A percentile compares a stretch with the other conserved stretches of the same genome.
phyloP scores from a whole-genome alignment of 2,329 filamentous ascomycete species.

The Aureobasidium namibiae region DNA sequence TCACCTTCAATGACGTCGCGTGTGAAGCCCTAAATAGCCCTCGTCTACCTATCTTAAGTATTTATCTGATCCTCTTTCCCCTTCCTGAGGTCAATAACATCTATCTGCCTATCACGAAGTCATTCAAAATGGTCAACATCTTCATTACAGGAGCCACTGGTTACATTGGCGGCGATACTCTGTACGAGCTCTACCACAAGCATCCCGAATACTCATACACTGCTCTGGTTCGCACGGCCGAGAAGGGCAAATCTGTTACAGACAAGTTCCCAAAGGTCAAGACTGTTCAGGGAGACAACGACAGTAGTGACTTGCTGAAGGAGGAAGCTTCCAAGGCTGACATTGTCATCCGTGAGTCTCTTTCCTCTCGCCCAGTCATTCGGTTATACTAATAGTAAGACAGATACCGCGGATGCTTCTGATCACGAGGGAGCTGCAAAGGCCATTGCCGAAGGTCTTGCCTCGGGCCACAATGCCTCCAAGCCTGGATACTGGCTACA shows the following conservation, averaged over 20 bases:
- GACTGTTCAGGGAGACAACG: constrained; percentile 45
- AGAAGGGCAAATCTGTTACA: constrained; percentile 39
- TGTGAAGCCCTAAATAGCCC: not conserved
- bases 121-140: constrained; percentile 8
- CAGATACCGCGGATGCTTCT: constrained; percentile 35
- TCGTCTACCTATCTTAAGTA: too few relatives aligned
- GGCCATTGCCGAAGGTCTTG: constrained; percentile 45
- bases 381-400: not conserved
- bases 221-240: constrained; percentile 41
- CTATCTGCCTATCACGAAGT: not conserved
- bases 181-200: constrained; percentile 35
- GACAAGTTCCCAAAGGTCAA: constrained; percentile 39
- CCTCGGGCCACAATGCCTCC: constrained; percentile 31
- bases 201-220: constrained; percentile 44
- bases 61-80: not conserved
- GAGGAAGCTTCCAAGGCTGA: constrained; percentile 40
- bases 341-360: constrained; percentile 37
- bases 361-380: constrained; percentile 13
- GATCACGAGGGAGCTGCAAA: constrained; percentile 38
- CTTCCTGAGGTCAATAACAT: not conserved
- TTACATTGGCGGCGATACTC: constrained; percentile 38
- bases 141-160: constrained; percentile 25
- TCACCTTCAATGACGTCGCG: not conserved
- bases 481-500: constrained; percentile 37
- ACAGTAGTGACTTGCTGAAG: constrained; percentile 36